Percentiles rank a stretch among this genome's conserved stretches.
Conservation (phyloP, 2,329 filamentous ascomycete genomes). For the Aspergillus pseudoglaucus region DNA sequence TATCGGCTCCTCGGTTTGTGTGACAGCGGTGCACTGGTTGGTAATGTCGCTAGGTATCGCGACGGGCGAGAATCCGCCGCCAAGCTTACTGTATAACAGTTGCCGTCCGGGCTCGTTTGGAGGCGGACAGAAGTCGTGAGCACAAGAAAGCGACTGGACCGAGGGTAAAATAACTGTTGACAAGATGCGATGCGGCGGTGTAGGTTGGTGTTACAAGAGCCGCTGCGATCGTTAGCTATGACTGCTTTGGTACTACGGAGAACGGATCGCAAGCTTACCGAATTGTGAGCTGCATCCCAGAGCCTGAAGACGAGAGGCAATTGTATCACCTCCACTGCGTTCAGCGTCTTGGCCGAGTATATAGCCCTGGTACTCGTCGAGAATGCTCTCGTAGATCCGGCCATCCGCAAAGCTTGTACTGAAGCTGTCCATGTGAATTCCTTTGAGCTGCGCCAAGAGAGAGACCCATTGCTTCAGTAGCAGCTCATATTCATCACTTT, state of each 20-base stretch:
- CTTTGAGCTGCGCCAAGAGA: constrained; percentile 43
- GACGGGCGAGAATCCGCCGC: constrained; percentile 27
- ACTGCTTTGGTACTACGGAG: not conserved
- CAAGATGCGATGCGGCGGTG: constrained; percentile 35
- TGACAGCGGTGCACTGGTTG: constrained; percentile 41
- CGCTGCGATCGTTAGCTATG: constrained; percentile 29
- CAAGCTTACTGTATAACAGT: constrained; percentile 48
- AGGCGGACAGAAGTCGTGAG: constrained; percentile 50
- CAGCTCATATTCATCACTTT: constrained; percentile 24
- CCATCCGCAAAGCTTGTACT: constrained; percentile 54
- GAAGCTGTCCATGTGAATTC: constrained; percentile 46
- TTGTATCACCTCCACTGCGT: constrained; percentile 4
- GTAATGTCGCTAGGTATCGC: constrained; percentile 15
- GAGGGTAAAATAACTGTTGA: constrained; percentile 50
- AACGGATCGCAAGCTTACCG: constrained; percentile 21
- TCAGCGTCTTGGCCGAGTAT: constrained; percentile 16
- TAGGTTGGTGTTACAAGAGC: constrained; percentile 33
- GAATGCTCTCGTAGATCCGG: constrained; percentile 48
- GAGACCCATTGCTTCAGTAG: constrained; percentile 54
- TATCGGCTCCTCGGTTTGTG: constrained; percentile 38
- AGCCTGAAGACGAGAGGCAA: constrained; percentile 29
- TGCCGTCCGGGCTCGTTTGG: constrained; percentile 46
- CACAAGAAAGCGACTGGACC: constrained; percentile 55
- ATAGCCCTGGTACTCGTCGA: constrained; percentile 50
- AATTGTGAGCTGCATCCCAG: constrained; percentile 41